Evolutionary conservation across 371 early-diverging fungal genomes (phyloP), one percentile per base, ranked within the genome.

Genomic region (Actinomortierella ambigua): DNA sequence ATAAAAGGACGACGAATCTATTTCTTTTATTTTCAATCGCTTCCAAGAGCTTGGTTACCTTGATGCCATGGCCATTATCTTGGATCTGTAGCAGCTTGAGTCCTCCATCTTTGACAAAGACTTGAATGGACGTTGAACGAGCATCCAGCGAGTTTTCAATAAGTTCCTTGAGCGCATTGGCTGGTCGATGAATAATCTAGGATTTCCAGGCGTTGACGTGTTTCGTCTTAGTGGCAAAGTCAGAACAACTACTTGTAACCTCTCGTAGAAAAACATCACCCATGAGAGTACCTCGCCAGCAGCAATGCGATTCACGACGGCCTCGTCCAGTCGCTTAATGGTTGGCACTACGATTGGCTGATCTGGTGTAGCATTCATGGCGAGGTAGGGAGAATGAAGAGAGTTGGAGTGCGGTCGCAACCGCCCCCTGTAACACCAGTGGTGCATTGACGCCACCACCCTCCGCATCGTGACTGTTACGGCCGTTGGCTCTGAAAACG

Each of bases 81-180:
- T 90, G 90, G 50, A 99, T 94, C 69, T 93, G 93, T 52, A 99
- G 79, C 3, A 93, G 69, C 70, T 95, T 96, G 13, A 97, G 65
- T 0, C 98, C 95, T 13, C 96, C 96, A 20, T 95, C 95, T 63
- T 91, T 92, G 51, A 93, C 79, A 2, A 80, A 61, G 29, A 99
- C 83, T 20, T 88, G 81, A 27, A 99, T 96, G 46, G 76, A 78
- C 0, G 95, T 94, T 0, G 98, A 81, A 2, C 90, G 91, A 20
- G 99, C 99, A 77, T 99, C 99, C 14, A 99, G 79, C 2, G 93
- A 88, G 77, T 99, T 99, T 67, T 99, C 99, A 17, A 99, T 78
- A 24, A 99, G 79, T 77, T 99, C 99, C 73, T 99, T 99, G 39
- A 99, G 71, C 9, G 98, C 96, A 73, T 96, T 95, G 0, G 93